These are phyloP conservation scores for Phytophthora cryptogea DNA, from an alignment of 352 stramenopile species.

Conservation along the genomic window DNA sequence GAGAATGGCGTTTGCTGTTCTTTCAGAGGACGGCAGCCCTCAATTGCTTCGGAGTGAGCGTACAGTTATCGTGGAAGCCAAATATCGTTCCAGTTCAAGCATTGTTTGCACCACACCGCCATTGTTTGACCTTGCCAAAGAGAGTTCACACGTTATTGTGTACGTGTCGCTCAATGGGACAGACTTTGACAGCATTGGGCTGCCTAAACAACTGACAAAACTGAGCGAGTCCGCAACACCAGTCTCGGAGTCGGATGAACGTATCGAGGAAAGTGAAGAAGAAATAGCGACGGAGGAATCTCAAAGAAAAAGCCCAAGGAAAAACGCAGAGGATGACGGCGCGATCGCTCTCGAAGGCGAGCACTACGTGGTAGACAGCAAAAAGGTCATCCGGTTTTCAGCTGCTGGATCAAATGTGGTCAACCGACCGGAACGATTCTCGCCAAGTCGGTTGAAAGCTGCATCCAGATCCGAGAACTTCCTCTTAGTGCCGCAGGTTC, in stretches of 20 bases:
- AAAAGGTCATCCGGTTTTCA: slow-evolving; percentile 18
- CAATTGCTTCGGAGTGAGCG: slow-evolving; percentile 12
- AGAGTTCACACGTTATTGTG: slow-evolving; percentile 32
- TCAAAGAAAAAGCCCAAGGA: slow-evolving; percentile 8
- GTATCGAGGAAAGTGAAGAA: slow-evolving; percentile 23
- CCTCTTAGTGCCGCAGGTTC: slow-evolving; percentile 38
- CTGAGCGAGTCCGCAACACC: slow-evolving; percentile 14
- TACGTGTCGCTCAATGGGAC: slow-evolving; percentile 60
- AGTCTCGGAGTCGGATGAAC: slow-evolving; percentile 9
- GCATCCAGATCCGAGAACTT: slow-evolving; percentile 8
- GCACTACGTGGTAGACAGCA: slow-evolving; percentile 32
- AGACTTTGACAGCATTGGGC: slow-evolving; percentile 67
- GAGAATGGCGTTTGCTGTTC: slow-evolving; percentile 50
- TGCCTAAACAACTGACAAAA: slow-evolving; percentile 38
- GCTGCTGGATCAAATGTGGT: background rate
- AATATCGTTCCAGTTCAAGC: slow-evolving; percentile 50
- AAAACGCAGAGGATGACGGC: slow-evolving; percentile 10
- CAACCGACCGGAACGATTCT: background rate
- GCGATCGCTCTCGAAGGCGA: slow-evolving; percentile 16
- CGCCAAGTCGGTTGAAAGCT: slow-evolving; percentile 1
- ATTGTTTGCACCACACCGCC: slow-evolving; percentile 51
- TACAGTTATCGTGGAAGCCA: slow-evolving; percentile 51
- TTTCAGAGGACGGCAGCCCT: slow-evolving; percentile 10
- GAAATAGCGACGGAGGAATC: background rate
- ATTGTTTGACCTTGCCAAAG: slow-evolving; percentile 28